Base-by-base conservation (phyloP, 257 asterid genomes). In the Solanum phureja region DNA sequence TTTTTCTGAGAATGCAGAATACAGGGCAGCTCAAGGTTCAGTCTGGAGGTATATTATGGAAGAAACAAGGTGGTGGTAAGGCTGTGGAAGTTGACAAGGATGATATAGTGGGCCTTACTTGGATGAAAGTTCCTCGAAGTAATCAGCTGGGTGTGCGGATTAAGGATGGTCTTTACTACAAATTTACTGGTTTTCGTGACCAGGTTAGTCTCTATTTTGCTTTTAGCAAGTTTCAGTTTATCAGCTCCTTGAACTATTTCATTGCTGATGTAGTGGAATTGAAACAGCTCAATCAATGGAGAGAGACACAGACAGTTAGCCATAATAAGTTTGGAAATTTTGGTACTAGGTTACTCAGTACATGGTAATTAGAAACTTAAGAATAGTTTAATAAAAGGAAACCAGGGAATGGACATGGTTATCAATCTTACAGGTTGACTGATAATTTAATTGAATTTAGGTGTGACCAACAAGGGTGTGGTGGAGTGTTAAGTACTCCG, bases 31-130 rank as follows among this genome's bases (percentile, higher is more conserved):
- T 96, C 86, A 96, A 88, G 91, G 97, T 95, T 90, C 96, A 96
- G 88, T 90, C 98, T 18, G 93, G 94, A 68, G 99, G 99, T 74
- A 87, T 97, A 87, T 74, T 90, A 89, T 97, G 99, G 99, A 97
- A 94, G 95, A 97, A 97, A 91, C 98, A 90, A 89, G 98, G 98
- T 3, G 99, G 99, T 77, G 99, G 98, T 84, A 97, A 95, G 92
- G 93, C 97, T 8, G 97, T 96, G 84, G 98, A 97, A 87, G 98
- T 97, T 86, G 99, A 97, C 87, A 97, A 93, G 88, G 91, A 96
- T 7, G 98, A 95, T 60, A 75, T 96, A 86, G 89, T 94, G 85
- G 91, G 94, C 85, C 95, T 97, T 69, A 89, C 97, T 29, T 96
- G 99, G 99, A 95, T 96, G 98, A 97, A 97, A 91, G 96, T 97